Evolutionary conservation across 345 rosid genomes (phyloP), one percentile per base, ranked within the genome.

Genomic region (Angophora floribunda): DNA sequence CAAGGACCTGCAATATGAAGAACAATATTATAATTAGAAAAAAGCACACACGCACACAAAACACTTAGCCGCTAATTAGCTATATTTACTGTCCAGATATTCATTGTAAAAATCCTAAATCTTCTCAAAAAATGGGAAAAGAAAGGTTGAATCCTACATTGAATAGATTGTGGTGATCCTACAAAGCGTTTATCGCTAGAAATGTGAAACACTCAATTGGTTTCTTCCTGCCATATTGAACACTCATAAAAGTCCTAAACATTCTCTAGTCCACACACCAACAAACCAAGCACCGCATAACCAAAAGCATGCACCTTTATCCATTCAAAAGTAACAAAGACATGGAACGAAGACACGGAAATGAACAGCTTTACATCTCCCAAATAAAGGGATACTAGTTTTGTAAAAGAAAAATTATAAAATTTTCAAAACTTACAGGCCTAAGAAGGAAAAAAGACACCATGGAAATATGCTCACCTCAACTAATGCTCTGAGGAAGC

Each of bases 1-100:
- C 99, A 97, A 51, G 99, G 99, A 90, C 99, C 99, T 97, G 88
- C 59, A n/a, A 92, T 85, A 91, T 32, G 26, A 30, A 89, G 51
- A 80, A 86, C 61, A 85, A 52, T 30, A 30, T 32, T 45, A 85
- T 13, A 75, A 50, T 51, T 30, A n/a, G 47, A 52, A 75, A 61
- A 26, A 52, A 30, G 24, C 52, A 24, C 47, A 17, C 8, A 52
- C 4, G 0, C 61, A 7, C 21, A 44, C 16, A 86, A 57, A 86
- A 86, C 87, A 52, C 49, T 75, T 13, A 41, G 45, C 45, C 13
- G 24, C 82, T 9, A 19, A 36, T 75, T 36, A 75, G 36, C 82
- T 41, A 75, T 75, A 75, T 36, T 9, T 41, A 75, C 26, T 75
- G 22, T 75, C 82, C 82, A 75, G 49, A 75, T 19, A 41, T 75